Conservation (phyloP, 371 early-diverging fungal genomes). For the Mortierella sp. region DNA sequence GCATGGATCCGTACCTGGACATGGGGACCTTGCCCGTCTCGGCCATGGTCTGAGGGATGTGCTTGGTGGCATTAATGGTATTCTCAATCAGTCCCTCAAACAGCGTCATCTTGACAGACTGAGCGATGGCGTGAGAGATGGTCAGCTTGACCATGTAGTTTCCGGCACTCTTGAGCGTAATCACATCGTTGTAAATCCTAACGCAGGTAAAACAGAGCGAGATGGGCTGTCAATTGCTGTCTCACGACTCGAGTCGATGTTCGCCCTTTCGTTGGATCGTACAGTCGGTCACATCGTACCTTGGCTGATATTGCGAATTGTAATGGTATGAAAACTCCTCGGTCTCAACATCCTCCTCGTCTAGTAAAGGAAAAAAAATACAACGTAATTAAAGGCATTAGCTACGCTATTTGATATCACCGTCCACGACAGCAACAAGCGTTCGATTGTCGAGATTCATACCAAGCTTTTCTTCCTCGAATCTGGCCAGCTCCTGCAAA, state of each 20-base stretch:
- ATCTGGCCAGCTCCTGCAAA: constrained; percentile 76
- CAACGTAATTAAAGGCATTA: neutral
- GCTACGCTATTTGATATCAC: neutral
- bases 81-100: constrained; percentile 88
- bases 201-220: neutral
- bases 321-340: constrained; percentile 95
- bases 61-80: constrained; percentile 87
- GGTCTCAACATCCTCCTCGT: constrained; percentile 83
- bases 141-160: constrained; percentile 89
- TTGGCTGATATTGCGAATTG: constrained; percentile 78
- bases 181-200: constrained; percentile 67
- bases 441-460: neutral
- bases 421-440: constrained; percentile 64
- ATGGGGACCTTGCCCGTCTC: constrained; percentile 83
- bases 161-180: constrained; percentile 76
- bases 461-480: constrained; percentile 66
- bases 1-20: constrained; percentile 39
- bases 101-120: constrained; percentile 87
- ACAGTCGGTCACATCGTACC: constrained; percentile 48
- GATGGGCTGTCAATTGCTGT: neutral
- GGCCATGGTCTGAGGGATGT: constrained; percentile 91
- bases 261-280: neutral
- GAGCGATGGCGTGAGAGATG: constrained; percentile 89
- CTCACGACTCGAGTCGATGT: neutral
- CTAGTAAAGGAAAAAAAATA: constrained; percentile 55